These are phyloP conservation scores for Hypoxylon sp. DNA, from an alignment of 2,329 filamentous ascomycete species.

Conservation along the genomic window DNA sequence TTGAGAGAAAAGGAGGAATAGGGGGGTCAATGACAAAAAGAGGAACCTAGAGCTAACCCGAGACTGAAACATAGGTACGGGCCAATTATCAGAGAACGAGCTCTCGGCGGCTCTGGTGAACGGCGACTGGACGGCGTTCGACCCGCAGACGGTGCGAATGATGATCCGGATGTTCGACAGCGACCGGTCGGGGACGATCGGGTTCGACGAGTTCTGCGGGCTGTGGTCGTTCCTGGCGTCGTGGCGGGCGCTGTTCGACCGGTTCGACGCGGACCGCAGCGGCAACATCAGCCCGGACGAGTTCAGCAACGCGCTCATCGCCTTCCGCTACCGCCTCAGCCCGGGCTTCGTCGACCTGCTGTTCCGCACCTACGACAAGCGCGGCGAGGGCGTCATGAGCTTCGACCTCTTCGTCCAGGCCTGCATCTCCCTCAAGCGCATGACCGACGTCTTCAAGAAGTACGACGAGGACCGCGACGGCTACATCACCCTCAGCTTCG, in stretches of 20 bases:
- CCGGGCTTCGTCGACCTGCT: conserved; percentile 83
- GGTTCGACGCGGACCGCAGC: conserved; percentile 86
- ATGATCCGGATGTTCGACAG: conserved; percentile 99
- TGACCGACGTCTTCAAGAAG: conserved; percentile 99
- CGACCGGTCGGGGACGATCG: conserved; percentile 86
- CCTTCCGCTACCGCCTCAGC: conserved; percentile 92
- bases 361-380: conserved; percentile 89
- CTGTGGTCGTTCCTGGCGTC: conserved; percentile 95
- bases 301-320: conserved; percentile 87
- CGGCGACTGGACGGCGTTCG: conserved; percentile 93
- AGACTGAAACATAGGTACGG: conserved; percentile 63
- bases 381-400: conserved; percentile 74
- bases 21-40: neutral
- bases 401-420: conserved; percentile 98
- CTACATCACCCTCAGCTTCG: conserved; percentile 84
- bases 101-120: conserved; percentile 92
- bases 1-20: neutral
- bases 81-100: conserved; percentile 85
- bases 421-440: conserved; percentile 94
- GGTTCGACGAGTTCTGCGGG: conserved; percentile 94
- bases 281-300: conserved; percentile 88
- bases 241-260: conserved; percentile 94
- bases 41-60: conserved; percentile 25
- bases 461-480: conserved; percentile 97
- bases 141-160: conserved; percentile 93